Base-by-base conservation (phyloP, 371 early-diverging fungal species). In the Nematocida sp. region DNA sequence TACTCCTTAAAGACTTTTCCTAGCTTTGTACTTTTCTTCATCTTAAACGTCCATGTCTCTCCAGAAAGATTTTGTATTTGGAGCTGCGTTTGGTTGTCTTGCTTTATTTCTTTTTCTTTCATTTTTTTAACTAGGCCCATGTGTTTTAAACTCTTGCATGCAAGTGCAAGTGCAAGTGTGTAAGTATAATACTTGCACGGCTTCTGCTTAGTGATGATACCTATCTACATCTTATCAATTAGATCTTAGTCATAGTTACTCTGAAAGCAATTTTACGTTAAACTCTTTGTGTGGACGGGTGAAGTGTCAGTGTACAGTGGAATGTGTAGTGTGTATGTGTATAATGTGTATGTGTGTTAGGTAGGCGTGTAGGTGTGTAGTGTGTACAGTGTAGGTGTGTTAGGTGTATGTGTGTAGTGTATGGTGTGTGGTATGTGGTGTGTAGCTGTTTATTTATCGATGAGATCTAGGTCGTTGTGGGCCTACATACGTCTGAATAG, bases 161-260 rank as follows among this genome's bases (percentile, higher is more conserved):
- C n/a, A n/a, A n/a, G n/a, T n/a, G n/a, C n/a, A n/a, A n/a, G n/a
- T n/a, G n/a, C n/a, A n/a, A n/a, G n/a, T n/a, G n/a, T n/a, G n/a
- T n/a, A n/a, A n/a, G n/a, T n/a, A n/a, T n/a, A n/a, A n/a, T n/a
- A n/a, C 49, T 60, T 60, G 57, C 43, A 31, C 38, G 21, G 60
- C 74, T 50, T 62, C 32, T 64, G 64, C 45, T 70, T 70, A 45
- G 52, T 70, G 74, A 70, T 70, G 74, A 70, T n/a, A 32, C 21
- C 15, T 25, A n/a, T 21, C 15, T 62, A 46, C 31, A 27, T 56
- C 74, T 46, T 31, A 46, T 43, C 13, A 25, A 25, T 32, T 70
- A 25, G 63, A 60, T 36, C 36, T 21, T 49, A 37, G 74, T 70
- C 74, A 70, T 70, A 70, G 74, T 70, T 70, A 70, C 74, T 51